Evolutionary conservation across 176 grass and related monocot species (phyloP).

Genomic region (Aegilops bicornis): DNA sequence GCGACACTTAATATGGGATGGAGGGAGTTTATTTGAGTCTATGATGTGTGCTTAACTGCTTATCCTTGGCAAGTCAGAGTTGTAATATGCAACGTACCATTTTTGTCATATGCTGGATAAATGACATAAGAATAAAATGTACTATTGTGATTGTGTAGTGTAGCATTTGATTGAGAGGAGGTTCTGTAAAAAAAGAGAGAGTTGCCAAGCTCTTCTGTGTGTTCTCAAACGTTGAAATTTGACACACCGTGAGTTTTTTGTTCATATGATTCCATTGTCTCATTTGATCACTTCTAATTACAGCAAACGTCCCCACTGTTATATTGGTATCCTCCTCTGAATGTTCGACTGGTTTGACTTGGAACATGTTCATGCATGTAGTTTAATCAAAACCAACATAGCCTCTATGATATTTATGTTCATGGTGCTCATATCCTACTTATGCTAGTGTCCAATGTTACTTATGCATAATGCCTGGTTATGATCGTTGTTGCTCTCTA

Average conservation of each 20-base stretch:
- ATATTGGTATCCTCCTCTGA: not conserved
- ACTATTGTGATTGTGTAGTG: not conserved
- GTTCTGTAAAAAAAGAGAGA: not conserved
- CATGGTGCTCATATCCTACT: no score
- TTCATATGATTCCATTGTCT: not conserved
- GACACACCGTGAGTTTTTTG: not conserved
- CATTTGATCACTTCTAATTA: not conserved
- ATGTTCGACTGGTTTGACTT: no score
- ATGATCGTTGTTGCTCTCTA: no score
- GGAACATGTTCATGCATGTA: no score
- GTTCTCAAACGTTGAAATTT: not conserved
- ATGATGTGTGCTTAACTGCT: not conserved
- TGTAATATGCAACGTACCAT: not conserved
- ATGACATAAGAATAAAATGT: not conserved
- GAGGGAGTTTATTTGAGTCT: not conserved
- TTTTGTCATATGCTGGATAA: not conserved
- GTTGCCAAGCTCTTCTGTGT: not conserved
- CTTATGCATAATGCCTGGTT: no score
- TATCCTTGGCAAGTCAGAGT: not conserved
- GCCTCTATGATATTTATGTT: no score
- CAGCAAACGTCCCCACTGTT: not conserved
- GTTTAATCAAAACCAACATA: no score
- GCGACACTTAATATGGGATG: no score
- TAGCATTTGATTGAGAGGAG: no score
- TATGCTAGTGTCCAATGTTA: no score